phyloP scores from a whole-genome alignment of 176 grass and related monocot species.

The barley (Hordeum vulgare) region MorexV3_pseudomolecules_assembly NC_058520.1:525409958-525410457 shows the following conservation, averaged over 20 bases:
- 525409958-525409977: no score
- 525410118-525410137: no score
- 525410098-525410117: background rate
- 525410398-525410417: background rate
- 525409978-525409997: no score
- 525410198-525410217: constrained; percentile 25
- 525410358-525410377: background rate
- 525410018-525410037: background rate
- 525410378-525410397: background rate
- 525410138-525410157: background rate
- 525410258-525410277: constrained; percentile 19
- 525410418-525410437: background rate
- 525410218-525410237: background rate
- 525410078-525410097: background rate
- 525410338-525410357: background rate
- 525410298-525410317: no score
- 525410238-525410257: constrained; percentile 11
- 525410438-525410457: background rate
- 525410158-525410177: background rate
- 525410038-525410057: background rate
- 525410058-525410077: background rate
- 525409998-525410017: no score
- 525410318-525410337: background rate
- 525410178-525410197: background rate
- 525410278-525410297: background rate